Percentiles rank a stretch among this genome's conserved stretches.
phyloP scores from a whole-genome alignment of 2,329 filamentous ascomycete genomes.

The Thelonectria rubi region DNA sequence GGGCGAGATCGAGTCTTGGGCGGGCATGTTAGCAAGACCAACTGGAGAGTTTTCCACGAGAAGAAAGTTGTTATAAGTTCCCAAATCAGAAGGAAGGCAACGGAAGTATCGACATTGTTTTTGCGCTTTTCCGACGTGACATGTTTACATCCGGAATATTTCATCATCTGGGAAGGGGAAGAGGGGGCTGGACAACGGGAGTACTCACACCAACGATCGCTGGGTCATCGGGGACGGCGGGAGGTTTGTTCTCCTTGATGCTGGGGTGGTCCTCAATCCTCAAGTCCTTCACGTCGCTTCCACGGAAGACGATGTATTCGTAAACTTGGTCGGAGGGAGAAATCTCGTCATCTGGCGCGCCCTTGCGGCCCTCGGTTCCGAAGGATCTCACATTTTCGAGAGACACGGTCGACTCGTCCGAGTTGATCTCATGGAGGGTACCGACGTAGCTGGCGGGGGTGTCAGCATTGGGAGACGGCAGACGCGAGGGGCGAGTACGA shows the following conservation, averaged over 20 bases:
- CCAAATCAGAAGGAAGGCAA: constrained; percentile 99
- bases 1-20: constrained; percentile 53
- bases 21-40: constrained; percentile 35
- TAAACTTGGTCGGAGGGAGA: constrained; percentile 87
- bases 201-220: constrained; percentile 96
- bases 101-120: constrained; percentile 97
- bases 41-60: constrained; percentile 32
- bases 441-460: constrained; percentile 80
- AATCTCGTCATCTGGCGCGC: constrained; percentile 82
- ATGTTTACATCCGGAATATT: constrained; percentile 97
- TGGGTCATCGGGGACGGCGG: constrained; percentile 89
- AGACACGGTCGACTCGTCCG: constrained; percentile 94
- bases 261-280: constrained; percentile 86
- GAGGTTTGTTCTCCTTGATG: constrained; percentile 77
- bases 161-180: constrained; percentile 74
- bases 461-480: constrained; percentile 45
- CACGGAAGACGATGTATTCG: constrained; percentile 98
- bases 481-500: constrained; percentile 49
- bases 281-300: constrained; percentile 97
- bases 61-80: constrained; percentile 26
- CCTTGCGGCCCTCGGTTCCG: constrained; percentile 90
- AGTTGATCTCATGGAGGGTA: constrained; percentile 97
- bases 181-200: constrained; percentile 15
- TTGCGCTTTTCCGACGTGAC: constrained; percentile 90
- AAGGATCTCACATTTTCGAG: constrained; percentile 95